phyloP scores from a whole-genome alignment of 768 basidiomycete species.

The Galerina marginata region DNA sequence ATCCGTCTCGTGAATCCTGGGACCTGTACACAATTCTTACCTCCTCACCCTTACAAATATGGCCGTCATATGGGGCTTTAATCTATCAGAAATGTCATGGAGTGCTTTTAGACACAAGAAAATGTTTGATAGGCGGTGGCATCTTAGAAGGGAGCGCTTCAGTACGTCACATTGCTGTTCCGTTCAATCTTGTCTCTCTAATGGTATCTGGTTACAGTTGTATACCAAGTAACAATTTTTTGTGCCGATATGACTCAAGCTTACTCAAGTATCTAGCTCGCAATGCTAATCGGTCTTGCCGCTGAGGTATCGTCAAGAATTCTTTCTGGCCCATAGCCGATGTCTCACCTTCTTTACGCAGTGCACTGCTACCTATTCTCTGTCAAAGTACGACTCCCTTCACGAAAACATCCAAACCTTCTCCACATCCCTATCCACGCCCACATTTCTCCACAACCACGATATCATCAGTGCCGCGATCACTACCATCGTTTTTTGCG shows the following conservation, averaged over 20 bases:
- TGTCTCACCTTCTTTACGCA: not conserved
- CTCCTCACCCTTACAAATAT: constrained; percentile 8
- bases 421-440: not conserved
- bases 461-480: constrained; percentile 34
- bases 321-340: not conserved
- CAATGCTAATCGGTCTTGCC: constrained; percentile 37
- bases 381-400: constrained; percentile 40
- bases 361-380: constrained; percentile 40
- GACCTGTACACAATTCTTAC: too few relatives aligned
- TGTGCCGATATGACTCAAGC: not conserved
- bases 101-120: constrained; percentile 32
- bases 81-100: constrained; percentile 40
- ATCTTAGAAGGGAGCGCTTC: constrained; percentile 37
- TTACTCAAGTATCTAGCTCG: constrained; percentile 20
- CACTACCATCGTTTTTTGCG: too few relatives aligned
- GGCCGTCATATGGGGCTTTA: constrained; percentile 39
- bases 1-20: too few relatives aligned
- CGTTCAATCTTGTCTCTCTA: not conserved
- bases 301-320: constrained; percentile 30
- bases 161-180: constrained; percentile 24
- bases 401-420: constrained; percentile 30
- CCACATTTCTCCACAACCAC: constrained; percentile 30
- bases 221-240: constrained; percentile 20
- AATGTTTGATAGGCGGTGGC: constrained; percentile 39
- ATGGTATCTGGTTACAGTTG: constrained; percentile 12